Evolutionary conservation across 1,139 yeast genomes (phyloP), one percentile per base, ranked within the genome.

Genomic region (Pneumocystis carinii): DNA sequence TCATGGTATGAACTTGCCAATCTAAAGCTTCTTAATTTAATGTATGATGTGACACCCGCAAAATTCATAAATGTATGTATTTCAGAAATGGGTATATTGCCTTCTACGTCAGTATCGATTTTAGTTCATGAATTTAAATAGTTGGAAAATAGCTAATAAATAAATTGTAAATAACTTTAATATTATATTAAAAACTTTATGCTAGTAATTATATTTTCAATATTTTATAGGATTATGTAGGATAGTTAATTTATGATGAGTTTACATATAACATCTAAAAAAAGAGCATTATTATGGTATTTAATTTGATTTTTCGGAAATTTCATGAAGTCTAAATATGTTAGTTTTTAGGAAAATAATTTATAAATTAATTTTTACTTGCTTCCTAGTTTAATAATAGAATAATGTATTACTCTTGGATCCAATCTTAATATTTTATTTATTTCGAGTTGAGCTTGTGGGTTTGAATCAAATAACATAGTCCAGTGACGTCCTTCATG

Each of bases 31-130:
- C 82, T 90, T 71, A 89, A 89, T 72, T 84, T 92, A 68, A 81
- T 92, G 81, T 94, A 89, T 74, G 99, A 92, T 74, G 80, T 92
- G 70, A 90, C 97, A 1, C 97, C 97, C 48, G 96, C 96, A 24
- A 90, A 85, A 68, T 88, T 87, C 70, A 89, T 92, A 70, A 90
- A 90, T 73, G 92, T 94, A 77, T 90, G 94, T 65, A 88, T 94
- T 62, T 92, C 98, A 1, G 99, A 92, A 73, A 83, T 90, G 67
- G 99, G 99, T 32, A 89, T 96, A 4, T 79, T 94, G 68, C 98
- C 98, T 6, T 96, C 98, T 59, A 87, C 96, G 8, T 89, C 97
- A 1, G 97, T 92, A 66, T 98, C 98, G 38, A 97, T 92, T 59
- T 89, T 92, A 66, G 79, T 92, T 70, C 83, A 97, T 75, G 98